Conservation (phyloP, 2,329 filamentous ascomycete species). For the Verticillium longisporum region DNA sequence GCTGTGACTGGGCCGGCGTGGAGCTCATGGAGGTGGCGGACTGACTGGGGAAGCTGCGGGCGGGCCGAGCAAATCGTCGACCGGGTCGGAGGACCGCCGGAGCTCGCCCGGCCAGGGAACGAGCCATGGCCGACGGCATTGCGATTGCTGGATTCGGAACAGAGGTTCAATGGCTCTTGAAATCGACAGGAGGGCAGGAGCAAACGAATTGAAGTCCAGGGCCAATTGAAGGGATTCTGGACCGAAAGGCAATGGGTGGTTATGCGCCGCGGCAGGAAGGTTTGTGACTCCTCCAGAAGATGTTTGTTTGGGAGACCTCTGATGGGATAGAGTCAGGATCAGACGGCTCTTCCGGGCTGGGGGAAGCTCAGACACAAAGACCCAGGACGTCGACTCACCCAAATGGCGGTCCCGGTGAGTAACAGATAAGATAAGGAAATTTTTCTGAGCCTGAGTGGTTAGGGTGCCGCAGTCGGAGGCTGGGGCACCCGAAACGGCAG, state of each 20-base stretch:
- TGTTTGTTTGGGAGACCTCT: not conserved
- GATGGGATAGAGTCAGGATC: not conserved
- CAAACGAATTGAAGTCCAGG: constrained; percentile 7
- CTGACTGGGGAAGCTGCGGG: constrained; percentile 33
- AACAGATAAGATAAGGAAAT: constrained; percentile 14
- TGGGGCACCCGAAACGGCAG: not conserved
- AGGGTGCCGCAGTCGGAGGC: constrained; percentile 1
- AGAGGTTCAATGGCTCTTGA: constrained; percentile 6
- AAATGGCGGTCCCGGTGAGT: constrained; percentile 9
- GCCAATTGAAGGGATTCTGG: constrained; percentile 12
- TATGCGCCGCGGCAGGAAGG: constrained; percentile 7
- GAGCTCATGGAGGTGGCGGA: constrained; percentile 24
- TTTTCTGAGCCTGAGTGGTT: constrained; percentile 6
- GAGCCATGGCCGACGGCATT: constrained; percentile 32
- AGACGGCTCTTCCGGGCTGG: not conserved
- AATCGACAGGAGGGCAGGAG: constrained; percentile 2
- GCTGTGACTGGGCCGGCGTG: constrained; percentile 24
- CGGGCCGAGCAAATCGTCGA: constrained; percentile 37
- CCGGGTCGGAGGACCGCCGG: constrained; percentile 51
- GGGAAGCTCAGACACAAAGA: not conserved
- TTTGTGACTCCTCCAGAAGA: constrained; percentile 8
- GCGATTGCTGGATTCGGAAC: constrained; percentile 7
- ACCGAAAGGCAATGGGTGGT: constrained; percentile 1
- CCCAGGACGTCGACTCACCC: constrained; percentile 2
- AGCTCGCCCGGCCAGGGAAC: constrained; percentile 46